Percentiles rank a stretch among this genome's conserved stretches.
Conservation (phyloP, 2,329 filamentous ascomycete genomes). For the Colletotrichum lentis region DNA sequence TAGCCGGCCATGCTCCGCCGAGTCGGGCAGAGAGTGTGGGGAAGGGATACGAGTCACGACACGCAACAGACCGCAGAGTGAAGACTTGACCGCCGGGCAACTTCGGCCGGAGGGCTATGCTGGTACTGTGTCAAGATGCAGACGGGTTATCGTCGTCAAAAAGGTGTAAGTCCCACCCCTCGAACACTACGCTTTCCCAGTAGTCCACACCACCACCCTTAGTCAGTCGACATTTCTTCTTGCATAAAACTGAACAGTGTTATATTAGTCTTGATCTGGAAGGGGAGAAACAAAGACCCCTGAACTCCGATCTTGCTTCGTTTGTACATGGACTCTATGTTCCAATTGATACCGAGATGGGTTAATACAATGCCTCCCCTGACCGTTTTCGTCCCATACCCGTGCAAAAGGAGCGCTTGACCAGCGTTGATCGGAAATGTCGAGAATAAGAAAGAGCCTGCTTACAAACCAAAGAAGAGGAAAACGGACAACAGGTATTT, state of each 20-base stretch:
- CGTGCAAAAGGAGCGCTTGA: background rate
- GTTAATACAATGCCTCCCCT: background rate
- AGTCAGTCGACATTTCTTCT: no score
- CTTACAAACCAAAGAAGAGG: background rate
- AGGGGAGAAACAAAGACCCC: background rate
- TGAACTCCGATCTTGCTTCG: slow-evolving; percentile 15
- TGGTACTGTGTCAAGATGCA: background rate
- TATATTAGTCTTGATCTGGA: background rate
- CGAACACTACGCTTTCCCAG: background rate
- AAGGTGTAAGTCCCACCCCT: background rate
- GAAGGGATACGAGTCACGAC: no score
- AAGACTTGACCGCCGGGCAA: background rate
- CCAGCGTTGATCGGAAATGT: background rate
- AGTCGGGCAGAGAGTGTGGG: background rate
- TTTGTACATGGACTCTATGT: slow-evolving; percentile 33
- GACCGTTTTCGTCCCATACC: background rate
- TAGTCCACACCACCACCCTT: background rate
- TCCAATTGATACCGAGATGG: background rate
- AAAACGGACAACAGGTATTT: background rate
- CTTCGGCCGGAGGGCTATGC: background rate
- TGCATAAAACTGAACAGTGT: no score
- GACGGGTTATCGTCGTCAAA: background rate
- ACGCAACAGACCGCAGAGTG: no score
- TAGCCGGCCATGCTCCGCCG: background rate
- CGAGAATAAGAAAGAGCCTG: background rate